These are phyloP conservation scores for Pseudopyrenochaeta lycopersici DNA, from an alignment of 2,329 filamentous ascomycete species.

Conservation along the genomic window DNA sequence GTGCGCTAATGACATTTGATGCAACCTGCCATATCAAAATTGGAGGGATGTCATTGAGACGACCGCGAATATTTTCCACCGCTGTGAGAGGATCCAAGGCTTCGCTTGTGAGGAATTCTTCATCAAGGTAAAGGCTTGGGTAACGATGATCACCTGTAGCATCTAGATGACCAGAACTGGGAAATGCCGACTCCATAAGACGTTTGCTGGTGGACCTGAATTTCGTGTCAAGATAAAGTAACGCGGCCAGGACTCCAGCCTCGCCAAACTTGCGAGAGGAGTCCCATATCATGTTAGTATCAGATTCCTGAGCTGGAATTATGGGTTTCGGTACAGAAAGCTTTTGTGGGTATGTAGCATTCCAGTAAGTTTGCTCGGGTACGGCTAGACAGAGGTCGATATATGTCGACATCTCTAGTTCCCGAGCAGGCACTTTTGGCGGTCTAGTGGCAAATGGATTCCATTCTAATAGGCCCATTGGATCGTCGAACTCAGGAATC, in stretches of 20 bases:
- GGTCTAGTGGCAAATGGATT: conserved; percentile 25
- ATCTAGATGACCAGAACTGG: no score
- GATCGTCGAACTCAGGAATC: conserved; percentile 25
- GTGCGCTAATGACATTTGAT: conserved; percentile 13
- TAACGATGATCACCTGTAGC: conserved; percentile 35
- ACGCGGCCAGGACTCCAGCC: conserved; percentile 41
- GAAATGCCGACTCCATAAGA: conserved; percentile 38
- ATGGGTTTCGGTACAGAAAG: neutral
- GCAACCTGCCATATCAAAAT: conserved; percentile 25
- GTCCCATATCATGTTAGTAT: conserved; percentile 17
- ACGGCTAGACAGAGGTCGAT: conserved; percentile 30
- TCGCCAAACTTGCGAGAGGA: conserved; percentile 31
- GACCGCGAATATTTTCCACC: conserved; percentile 3
- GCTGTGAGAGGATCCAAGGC: conserved; percentile 13
- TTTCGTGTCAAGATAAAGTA: conserved; percentile 43
- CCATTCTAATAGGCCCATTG: conserved; percentile 31
- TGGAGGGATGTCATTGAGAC: conserved; percentile 28
- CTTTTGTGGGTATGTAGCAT: neutral
- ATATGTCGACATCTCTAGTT: conserved; percentile 28
- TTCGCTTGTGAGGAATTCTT: conserved; percentile 34
- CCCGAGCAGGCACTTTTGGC: conserved; percentile 13
- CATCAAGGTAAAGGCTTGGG: conserved; percentile 45
- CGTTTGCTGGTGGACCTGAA: conserved; percentile 17
- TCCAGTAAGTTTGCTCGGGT: neutral
- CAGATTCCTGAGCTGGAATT: conserved; percentile 11